Conservation (phyloP, 106 monocot genomes). For the Apostasia shenzhenica region DNA sequence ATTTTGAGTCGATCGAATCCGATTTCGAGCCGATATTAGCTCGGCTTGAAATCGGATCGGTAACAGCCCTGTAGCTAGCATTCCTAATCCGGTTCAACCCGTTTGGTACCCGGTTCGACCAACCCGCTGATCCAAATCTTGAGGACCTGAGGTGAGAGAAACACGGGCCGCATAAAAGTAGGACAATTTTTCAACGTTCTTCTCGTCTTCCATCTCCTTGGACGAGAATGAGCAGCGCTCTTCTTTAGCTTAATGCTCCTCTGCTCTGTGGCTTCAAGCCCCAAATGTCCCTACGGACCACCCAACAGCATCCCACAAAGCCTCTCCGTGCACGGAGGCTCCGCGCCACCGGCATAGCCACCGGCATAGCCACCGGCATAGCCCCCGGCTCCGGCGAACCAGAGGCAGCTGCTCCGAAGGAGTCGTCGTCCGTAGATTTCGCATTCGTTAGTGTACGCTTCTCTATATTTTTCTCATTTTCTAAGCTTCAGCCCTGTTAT, state of each 20-base stretch:
- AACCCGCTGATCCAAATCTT: no score
- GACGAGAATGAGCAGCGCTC: background rate
- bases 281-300: no score
- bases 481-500: no score
- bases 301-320: background rate
- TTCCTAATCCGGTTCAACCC: no score
- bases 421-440: slow-evolving; percentile 60
- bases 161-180: background rate
- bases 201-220: background rate
- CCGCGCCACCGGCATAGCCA: background rate
- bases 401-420: slow-evolving; percentile 25
- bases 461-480: background rate
- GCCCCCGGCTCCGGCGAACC: slow-evolving; percentile 10
- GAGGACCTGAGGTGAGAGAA: background rate
- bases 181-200: no score
- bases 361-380: background rate
- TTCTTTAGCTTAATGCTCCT: slow-evolving; percentile 1
- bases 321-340: background rate
- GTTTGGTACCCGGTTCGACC: no score
- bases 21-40: no score
- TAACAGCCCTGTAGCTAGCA: no score
- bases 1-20: no score
- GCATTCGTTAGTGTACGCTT: slow-evolving; percentile 70
- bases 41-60: no score
- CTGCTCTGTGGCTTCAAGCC: background rate